These are phyloP conservation scores for Puccinia triticina DNA, from an alignment of 1,284 basidiomycete species.

Conservation along the genomic window DNA sequence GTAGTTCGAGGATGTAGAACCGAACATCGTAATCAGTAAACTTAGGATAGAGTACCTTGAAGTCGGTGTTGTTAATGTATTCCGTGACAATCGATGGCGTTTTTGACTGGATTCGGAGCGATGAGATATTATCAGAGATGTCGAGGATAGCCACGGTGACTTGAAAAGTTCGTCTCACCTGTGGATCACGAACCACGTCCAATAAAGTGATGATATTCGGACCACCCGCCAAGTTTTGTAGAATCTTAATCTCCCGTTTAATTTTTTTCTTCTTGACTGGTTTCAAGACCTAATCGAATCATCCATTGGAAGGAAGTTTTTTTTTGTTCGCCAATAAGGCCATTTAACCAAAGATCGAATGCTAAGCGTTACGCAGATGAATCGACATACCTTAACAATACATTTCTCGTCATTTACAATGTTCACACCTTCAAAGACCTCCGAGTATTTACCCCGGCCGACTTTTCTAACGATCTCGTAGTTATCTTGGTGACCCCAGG, in stretches of 20 bases:
- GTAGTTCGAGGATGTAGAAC: constrained; percentile 93
- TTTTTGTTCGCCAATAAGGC: background rate
- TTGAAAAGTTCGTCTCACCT: constrained; percentile 58
- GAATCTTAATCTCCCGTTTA: constrained; percentile 98
- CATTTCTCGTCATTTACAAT: constrained; percentile 90
- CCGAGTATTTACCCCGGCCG: constrained; percentile 92
- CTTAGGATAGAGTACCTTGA: constrained; percentile 93
- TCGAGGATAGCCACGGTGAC: background rate
- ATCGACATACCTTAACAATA: constrained; percentile 75
- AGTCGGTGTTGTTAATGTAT: constrained; percentile 97
- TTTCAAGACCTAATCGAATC: constrained; percentile 71
- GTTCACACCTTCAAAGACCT: constrained; percentile 97
- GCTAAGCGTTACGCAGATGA: too few species aligned
- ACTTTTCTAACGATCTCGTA: constrained; percentile 98
- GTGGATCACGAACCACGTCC: constrained; percentile 87
- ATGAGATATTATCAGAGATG: background rate
- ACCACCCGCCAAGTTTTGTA: constrained; percentile 94
- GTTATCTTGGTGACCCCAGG: constrained; percentile 75
- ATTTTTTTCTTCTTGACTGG: constrained; percentile 99
- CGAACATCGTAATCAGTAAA: constrained; percentile 94
- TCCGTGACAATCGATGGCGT: constrained; percentile 98
- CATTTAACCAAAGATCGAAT: too few species aligned
- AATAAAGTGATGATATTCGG: constrained; percentile 83
- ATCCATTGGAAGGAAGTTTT: background rate
- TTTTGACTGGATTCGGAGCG: constrained; percentile 69